Evolutionary conservation across 192 early-diverging fungal genomes (phyloP), one percentile per base, ranked within the genome.

Genomic region (Backusella parvicylindrica): DNA sequence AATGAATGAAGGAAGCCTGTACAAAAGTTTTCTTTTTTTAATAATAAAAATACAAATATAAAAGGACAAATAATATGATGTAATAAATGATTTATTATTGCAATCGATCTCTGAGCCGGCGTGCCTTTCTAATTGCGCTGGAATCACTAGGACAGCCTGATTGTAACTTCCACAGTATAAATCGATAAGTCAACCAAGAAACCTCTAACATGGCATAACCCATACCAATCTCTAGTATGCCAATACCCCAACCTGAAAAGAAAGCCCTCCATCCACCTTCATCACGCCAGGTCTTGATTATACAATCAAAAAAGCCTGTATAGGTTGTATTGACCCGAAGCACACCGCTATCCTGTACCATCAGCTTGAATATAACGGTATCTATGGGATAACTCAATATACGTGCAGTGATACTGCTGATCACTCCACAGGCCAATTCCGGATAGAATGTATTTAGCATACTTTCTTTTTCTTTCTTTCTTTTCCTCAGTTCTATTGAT

Each of bases 391-490:
- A 85, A 31, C 83, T 68, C 36, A 87, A 3, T 11, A 81, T 78
- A 4, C 84, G 76, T 1, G 84, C 81, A 16, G 85, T 38, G 50
- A 87, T 83, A 41, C 79, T 84, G 49, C 84, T 85, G 9, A 82
- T 70, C 32, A 87, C 77, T 13, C 80, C 82, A 68, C 84, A 85
- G 21, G 83, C 83, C 38, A 87, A 82, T 47, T 87, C 86, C 2
- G 86, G 82, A 70, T 85, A 87, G 40, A 83, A 87, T 28, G 83
- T 79, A 38, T 81, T 79, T 30, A 85, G 15, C n/a, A 83, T 68
- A 0, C 77, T 67, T 38, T 67, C 50, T 5, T 79, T 70, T 21
- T 56, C 23, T 15, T 64, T 65, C 33, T 26, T 35, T 26, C n/a
- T 36, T 36, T 71, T 71, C 18, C 9, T 23, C 1, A 66, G 0